Conservation (phyloP, 257 asterid genomes). For the Thymus mandschuricus region DNA sequence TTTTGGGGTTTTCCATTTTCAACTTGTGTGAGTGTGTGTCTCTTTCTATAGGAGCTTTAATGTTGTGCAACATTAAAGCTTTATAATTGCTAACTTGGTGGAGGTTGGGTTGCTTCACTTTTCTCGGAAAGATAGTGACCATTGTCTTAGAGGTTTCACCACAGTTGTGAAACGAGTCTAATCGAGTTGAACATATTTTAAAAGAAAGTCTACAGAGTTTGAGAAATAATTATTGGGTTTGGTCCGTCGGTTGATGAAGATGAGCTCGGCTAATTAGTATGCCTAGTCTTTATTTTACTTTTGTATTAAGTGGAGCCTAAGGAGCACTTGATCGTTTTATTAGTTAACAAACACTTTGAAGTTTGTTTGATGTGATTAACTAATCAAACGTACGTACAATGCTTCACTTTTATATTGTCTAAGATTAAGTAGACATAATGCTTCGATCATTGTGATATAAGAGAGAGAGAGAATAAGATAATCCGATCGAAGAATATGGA, state of each 20-base stretch:
- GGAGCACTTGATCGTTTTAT: background rate
- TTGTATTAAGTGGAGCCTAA: background rate
- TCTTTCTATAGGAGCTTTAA: slow-evolving; percentile 35
- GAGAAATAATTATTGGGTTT: background rate
- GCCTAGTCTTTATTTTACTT: background rate
- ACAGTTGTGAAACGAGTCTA: no score
- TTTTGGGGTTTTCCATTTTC: slow-evolving; percentile 2
- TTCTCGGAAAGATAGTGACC: background rate
- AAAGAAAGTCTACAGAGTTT: background rate
- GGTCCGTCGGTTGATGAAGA: background rate
- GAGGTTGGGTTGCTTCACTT: slow-evolving; percentile 29
- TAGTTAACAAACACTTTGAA: background rate
- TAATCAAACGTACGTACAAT: background rate
- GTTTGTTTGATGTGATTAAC: background rate
- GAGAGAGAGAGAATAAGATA: slow-evolving; percentile 30
- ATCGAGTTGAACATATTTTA: no score
- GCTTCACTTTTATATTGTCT: background rate
- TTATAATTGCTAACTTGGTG: slow-evolving; percentile 20
- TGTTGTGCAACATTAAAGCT: slow-evolving; percentile 17
- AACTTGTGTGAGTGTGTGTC: slow-evolving; percentile 30
- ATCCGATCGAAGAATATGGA: background rate
- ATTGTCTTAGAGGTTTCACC: no score
- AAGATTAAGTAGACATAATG: slow-evolving; percentile 19
- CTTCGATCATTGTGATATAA: slow-evolving; percentile 36
- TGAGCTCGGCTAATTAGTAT: background rate